Evolutionary conservation across 140 eudicot species (phyloP).

Genomic region (Anethum foeniculum): DNA sequence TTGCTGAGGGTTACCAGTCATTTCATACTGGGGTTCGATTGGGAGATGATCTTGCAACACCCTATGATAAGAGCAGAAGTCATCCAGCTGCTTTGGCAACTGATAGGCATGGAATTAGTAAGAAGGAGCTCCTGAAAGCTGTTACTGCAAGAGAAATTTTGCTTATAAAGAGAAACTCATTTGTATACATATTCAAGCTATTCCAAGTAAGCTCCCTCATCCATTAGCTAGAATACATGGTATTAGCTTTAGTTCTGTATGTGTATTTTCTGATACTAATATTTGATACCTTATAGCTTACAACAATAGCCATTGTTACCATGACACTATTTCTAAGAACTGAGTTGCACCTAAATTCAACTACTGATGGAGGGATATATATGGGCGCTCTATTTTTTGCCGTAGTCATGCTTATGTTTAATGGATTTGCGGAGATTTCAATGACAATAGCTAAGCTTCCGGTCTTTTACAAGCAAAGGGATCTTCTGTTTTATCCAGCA

Average conservation of each 20-base stretch:
- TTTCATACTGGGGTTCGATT: conserved; percentile 44
- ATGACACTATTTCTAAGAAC: conserved; percentile 34
- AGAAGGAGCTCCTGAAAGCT: conserved; percentile 50
- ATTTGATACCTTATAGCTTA: conserved; percentile 22
- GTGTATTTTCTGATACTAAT: neutral
- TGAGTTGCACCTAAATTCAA: conserved; percentile 19
- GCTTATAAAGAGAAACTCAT: conserved; percentile 50
- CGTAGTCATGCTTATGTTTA: conserved; percentile 50
- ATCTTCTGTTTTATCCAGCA: conserved; percentile 63
- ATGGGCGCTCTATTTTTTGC: conserved; percentile 53
- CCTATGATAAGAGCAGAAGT: conserved; percentile 38
- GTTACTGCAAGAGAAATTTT: conserved; percentile 45
- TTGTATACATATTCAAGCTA: conserved; percentile 41
- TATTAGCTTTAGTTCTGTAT: neutral
- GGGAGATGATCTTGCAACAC: conserved; percentile 30
- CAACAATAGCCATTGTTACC: conserved; percentile 17
- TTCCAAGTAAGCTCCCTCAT: conserved; percentile 31
- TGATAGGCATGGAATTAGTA: conserved; percentile 28
- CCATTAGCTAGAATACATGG: neutral
- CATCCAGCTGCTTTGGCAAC: conserved; percentile 62
- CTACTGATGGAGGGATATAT: conserved; percentile 28
- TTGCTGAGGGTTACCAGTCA: conserved; percentile 58
- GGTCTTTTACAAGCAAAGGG: conserved; percentile 78
- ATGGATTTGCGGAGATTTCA: conserved; percentile 67
- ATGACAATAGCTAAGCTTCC: conserved; percentile 89